Base-by-base conservation (phyloP, 192 early-diverging fungal genomes). In the Ramicandelaber brevisporus region DNA sequence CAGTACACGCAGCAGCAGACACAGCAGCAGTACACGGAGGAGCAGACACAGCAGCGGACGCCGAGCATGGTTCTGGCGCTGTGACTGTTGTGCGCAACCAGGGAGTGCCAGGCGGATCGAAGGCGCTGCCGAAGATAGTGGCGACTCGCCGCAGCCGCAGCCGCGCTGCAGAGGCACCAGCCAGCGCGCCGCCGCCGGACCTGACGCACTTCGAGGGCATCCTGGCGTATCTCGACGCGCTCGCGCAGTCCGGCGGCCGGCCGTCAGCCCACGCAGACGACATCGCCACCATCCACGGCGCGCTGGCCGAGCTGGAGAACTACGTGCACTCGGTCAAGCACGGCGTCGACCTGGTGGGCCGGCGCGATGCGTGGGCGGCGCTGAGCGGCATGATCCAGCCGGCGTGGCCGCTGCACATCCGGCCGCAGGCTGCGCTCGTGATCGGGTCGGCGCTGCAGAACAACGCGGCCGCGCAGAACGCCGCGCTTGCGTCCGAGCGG, bases 361-460 rank as follows among this genome's bases (percentile, higher is more conserved):
- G 29, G 9, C 35, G 50, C 0, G 30, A 43, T 1, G 47, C 44
- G 0, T 19, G 65, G 16, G 22, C 34, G 5, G 26, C 43, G 1
- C 10, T 65, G 15, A 19, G 59, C 16, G 27, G 26, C 13, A 43
- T 58, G 8, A 40, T 63, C 21, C 27, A 49, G 11, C 48, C 53
- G n/a, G 7, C 29, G 15, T 44, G 46, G 41, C 34, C 52, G 0
- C 11, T 34, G 1, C 6, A 16, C 1, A 30, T 61, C 9, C 51
- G 58, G 13, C 38, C 41, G 23, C 34, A 44, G 29, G 43, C 66
- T 0, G 60, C 64, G 0, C 27, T 61, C 4, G 51, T 63, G 5
- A 30, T 73, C 16, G 56, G 57, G 22, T 40, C 55, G 0, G 42
- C 65, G 16, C 44, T 70, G 21, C 70, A 73, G 50, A 58, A 53